Base-by-base conservation (phyloP, 345 rosid genomes). In the Citrus medica region DNA sequence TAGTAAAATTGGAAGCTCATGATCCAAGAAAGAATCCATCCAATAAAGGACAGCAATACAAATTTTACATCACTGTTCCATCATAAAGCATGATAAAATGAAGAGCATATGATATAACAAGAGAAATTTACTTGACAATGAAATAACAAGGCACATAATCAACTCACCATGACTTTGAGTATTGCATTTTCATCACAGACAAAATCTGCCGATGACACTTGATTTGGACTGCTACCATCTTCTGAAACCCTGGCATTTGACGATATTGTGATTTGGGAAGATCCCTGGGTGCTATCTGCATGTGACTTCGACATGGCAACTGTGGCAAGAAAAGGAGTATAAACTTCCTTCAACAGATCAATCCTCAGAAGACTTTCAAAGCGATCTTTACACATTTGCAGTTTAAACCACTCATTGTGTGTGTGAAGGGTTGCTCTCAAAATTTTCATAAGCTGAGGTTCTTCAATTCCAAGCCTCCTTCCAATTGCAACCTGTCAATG, bases 131-230 rank as follows among this genome's bases (percentile, higher is more conserved):
- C 12, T 59, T 51, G 51, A n/a, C 30, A 7, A 1, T 22, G 27
- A 67, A 67, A 30, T 46, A 78, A 37, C 40, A 14, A 22, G 24
- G 38, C 7, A 32, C 10, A 81, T 65, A 63, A 53, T 65, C n/a
- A 68, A 84, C 98, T 78, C 83, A 95, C 99, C 99, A 95, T 93
- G 76, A 95, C 99, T 93, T 95, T 92, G 21, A 95, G 89, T 62
- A 95, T 93, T 35, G 97, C 98, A 83, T 82, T 92, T 80, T 95
- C 98, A 80, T 95, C 97, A 67, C 94, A 90, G 76, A 78, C 68
- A 60, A 84, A 85, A 63, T 92, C 97, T 71, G 90, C 83, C 4
- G 98, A 82, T 16, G 93, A 92, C 53, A 84, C 85, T 81, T 93
- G 96, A 82, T 85, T 82, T 55, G 93, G 93, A 83, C 94, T 91